Conservation (phyloP, 116 monocot genomes). For the Cymodocea nodosa region DNA sequence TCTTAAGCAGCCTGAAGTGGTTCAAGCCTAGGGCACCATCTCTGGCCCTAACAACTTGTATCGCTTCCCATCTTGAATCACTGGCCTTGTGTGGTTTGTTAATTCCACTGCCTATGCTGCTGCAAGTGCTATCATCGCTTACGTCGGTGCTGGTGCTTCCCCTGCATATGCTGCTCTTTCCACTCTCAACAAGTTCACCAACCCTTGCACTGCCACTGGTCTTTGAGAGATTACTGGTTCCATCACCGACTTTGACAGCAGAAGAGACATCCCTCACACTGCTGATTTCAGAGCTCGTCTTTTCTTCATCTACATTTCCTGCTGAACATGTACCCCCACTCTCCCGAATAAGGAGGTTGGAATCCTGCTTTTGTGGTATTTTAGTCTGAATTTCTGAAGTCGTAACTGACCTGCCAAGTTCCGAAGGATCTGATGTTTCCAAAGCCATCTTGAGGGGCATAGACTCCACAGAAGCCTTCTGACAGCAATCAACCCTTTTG, state of each 20-base stretch:
- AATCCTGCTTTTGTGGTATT: not conserved
- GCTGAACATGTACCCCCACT: conserved; percentile 4
- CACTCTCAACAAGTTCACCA: conserved; percentile 32
- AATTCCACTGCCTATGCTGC: conserved; percentile 27
- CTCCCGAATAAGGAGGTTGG: not conserved
- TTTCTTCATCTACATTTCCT: conserved; percentile 9
- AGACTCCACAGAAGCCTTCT: conserved; percentile 6
- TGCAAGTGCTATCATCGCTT: conserved; percentile 51
- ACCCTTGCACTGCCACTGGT: conserved; percentile 39
- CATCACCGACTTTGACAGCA: conserved; percentile 19
- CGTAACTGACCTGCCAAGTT: not conserved
- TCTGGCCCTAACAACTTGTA: conserved; percentile 16
- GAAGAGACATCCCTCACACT: conserved; percentile 11
- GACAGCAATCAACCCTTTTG: conserved; percentile 5
- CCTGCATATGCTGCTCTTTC: conserved; percentile 56
- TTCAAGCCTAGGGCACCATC: conserved; percentile 36
- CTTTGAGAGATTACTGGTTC: conserved; percentile 25
- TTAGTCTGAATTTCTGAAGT: not conserved
- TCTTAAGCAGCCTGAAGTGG: conserved; percentile 42
- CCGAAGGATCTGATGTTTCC: not conserved
- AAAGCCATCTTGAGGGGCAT: not conserved
- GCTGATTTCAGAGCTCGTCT: conserved; percentile 10
- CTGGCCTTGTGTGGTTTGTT: conserved; percentile 49
- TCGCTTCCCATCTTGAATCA: conserved; percentile 52
- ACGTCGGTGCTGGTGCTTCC: conserved; percentile 39